Conservation (phyloP, 305 asterid genomes). For the Galium porrigens region DNA sequence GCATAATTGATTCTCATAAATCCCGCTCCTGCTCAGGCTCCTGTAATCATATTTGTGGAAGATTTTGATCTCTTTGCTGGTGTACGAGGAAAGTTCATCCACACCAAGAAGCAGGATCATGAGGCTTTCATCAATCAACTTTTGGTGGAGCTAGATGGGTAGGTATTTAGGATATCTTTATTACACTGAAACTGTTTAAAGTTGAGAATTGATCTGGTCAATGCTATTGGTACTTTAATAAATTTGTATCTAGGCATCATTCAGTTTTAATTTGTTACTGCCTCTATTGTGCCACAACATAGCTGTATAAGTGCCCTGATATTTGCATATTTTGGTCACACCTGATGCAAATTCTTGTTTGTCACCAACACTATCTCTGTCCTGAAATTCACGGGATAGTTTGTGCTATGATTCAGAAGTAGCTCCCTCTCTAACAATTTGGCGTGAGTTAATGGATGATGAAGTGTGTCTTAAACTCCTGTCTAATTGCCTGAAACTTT, state of each 20-base stretch:
- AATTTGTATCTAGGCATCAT: background rate
- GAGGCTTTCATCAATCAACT: conserved; percentile 98
- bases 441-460: background rate
- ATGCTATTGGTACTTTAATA: background rate
- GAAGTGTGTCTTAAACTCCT: background rate
- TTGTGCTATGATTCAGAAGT: background rate
- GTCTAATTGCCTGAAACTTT: background rate
- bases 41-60: conserved; percentile 94
- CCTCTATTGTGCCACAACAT: background rate
- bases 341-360: background rate
- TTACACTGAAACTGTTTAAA: background rate
- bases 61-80: conserved; percentile 98
- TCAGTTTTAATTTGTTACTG: background rate
- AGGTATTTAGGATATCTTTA: conserved; percentile 10
- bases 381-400: background rate
- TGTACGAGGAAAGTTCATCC: conserved; percentile 78
- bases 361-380: background rate
- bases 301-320: background rate
- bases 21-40: conserved; percentile 47
- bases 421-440: background rate
- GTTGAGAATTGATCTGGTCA: background rate
- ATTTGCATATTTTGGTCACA: background rate
- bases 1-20: background rate
- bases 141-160: conserved; percentile 98
- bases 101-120: conserved; percentile 85